Conservation (phyloP, 768 basidiomycete genomes). For the Pleurotus platypus region DNA sequence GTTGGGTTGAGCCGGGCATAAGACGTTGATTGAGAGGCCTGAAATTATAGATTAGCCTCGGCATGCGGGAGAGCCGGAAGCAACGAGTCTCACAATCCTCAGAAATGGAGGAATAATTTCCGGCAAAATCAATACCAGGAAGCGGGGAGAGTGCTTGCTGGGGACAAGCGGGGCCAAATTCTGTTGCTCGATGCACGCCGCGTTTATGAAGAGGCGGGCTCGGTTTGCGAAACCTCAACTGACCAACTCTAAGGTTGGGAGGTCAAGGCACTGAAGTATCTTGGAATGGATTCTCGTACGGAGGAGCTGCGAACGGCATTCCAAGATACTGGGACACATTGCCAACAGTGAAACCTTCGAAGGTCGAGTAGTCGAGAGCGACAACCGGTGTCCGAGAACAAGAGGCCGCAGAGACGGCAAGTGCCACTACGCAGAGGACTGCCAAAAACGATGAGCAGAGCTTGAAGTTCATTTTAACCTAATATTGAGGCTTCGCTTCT, state of each 20-base stretch:
- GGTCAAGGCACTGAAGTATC: background rate
- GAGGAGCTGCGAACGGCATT: slow-evolving; percentile 36
- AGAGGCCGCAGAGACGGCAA: background rate
- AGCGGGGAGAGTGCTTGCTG: slow-evolving; percentile 27
- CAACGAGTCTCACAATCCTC: slow-evolving; percentile 23
- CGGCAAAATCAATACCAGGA: slow-evolving; percentile 15
- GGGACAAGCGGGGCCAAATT: slow-evolving; percentile 35
- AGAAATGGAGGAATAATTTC: slow-evolving; percentile 15
- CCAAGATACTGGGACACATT: slow-evolving; percentile 29
- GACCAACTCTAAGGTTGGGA: slow-evolving; percentile 20
- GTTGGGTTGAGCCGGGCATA: slow-evolving; percentile 25
- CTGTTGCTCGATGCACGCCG: slow-evolving; percentile 29
- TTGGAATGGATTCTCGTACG: slow-evolving; percentile 20
- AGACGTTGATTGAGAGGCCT: slow-evolving; percentile 41
- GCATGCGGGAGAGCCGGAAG: background rate
- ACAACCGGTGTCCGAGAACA: slow-evolving; percentile 15
- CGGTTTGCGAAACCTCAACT: slow-evolving; percentile 33
- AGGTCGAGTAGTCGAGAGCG: slow-evolving; percentile 22
- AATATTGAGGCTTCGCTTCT: too few species aligned
- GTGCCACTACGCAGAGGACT: too few species aligned
- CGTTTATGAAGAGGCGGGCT: slow-evolving; percentile 21
- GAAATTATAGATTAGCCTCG: slow-evolving; percentile 9
- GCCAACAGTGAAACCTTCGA: slow-evolving; percentile 22
- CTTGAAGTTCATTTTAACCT: background rate
- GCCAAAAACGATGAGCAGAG: background rate